Base-by-base conservation (phyloP, 2,329 filamentous ascomycete species). In the Alternaria sp. region DNA sequence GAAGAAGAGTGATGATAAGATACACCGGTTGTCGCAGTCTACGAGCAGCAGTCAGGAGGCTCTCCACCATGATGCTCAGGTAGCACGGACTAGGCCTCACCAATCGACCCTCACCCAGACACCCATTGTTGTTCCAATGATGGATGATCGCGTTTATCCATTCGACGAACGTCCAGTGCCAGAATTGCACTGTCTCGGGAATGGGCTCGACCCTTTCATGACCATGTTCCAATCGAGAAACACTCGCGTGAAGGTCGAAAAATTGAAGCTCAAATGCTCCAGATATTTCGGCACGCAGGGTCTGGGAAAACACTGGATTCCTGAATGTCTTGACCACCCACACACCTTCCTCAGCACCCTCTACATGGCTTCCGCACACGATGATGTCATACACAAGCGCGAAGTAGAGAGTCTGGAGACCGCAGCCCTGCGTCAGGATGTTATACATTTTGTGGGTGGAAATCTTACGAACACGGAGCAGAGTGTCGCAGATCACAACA, bases 321-420 rank as follows among this genome's bases (percentile, higher is more conserved):
- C 77, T 1, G 71, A 73, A 15, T 73, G 79, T 5, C 70, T 80
- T 30, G 68, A 70, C 12, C 63, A 74, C 9, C 68, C 73, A 11
- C 77, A 79, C 21, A 74, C 78, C 1, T 81, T 78, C 47, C 72
- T 81, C 3, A 80, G 78, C 45, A 80, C 78, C 0, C 66, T 81
- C 11, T 76, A 74, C 58, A 70, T 78, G 36, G 75, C 79, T 8
- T 74, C 78, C 1, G 71, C 74, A 8, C 75, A 80, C 49, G 59
- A 73, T 12, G 79, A 80, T 55, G 74, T 75, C 3, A 65, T 79
- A 17, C 45, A 70, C 6, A 67, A 71, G 4, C 57, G 61, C 2
- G 21, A 52, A 12, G 36, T 67, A 3, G 76, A 80, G 54, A 80
- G 76, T 53, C 47, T 77, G 3, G 68, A 73, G 44, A 78, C 77